phyloP scores from a whole-genome alignment of 352 stramenopile genomes.

The Globisporangium perplexum region DNA sequence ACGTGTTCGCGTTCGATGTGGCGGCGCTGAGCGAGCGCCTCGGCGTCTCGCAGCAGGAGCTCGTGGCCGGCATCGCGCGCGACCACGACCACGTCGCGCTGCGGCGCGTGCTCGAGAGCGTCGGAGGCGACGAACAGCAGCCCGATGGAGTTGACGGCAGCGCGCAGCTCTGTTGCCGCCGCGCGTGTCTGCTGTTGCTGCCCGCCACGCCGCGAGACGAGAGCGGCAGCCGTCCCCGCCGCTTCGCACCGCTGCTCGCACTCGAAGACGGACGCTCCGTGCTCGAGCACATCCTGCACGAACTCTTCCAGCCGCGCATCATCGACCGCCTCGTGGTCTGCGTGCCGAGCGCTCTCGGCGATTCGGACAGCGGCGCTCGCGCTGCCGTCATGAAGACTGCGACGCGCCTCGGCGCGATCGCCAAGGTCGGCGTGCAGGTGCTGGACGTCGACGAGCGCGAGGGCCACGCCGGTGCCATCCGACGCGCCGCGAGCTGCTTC shows the following conservation, averaged over 20 bases:
- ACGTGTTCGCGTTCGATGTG: slow-evolving; percentile 20
- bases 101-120: slow-evolving; percentile 10
- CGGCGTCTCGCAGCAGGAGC: slow-evolving; percentile 20
- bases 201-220: neutral
- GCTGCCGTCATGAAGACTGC: neutral
- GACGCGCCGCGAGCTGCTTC: neutral
- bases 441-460: slow-evolving; percentile 2
- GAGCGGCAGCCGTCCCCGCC: neutral
- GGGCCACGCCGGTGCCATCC: slow-evolving; percentile 1
- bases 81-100: slow-evolving; percentile 14
- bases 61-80: slow-evolving; percentile 16
- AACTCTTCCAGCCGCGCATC: slow-evolving; percentile 13
- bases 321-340: slow-evolving; percentile 18
- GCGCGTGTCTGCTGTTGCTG: slow-evolving; percentile 16
- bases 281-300: slow-evolving; percentile 12
- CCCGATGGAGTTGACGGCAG: too few species aligned
- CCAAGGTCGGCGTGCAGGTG: slow-evolving; percentile 10
- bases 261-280: slow-evolving; percentile 2
- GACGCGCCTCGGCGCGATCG: slow-evolving; percentile 1
- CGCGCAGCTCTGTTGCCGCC: slow-evolving; percentile 4
- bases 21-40: slow-evolving; percentile 16
- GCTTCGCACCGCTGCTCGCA: neutral
- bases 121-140: neutral
- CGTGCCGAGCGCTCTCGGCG: neutral
- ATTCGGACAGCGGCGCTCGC: neutral